phyloP scores from a whole-genome alignment of 108 stramenopile genomes.

The Aureococcus anophagefferens region DNA sequence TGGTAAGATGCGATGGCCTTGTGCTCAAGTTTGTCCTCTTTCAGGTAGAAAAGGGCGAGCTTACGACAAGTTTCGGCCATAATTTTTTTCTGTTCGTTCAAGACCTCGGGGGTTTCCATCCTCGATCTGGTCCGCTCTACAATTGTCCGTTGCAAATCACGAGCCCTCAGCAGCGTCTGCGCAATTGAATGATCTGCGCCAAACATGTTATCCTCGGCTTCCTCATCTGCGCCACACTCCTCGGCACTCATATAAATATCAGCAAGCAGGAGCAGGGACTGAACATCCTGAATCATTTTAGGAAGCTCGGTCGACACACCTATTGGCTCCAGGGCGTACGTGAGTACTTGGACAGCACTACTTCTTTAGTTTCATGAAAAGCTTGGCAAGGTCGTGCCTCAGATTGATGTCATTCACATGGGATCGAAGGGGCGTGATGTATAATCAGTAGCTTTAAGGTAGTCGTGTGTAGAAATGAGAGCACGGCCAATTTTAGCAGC shows the following conservation, averaged over 20 bases:
- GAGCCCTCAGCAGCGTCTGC: background rate
- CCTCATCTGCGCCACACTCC: no score
- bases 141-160: background rate
- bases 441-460: slow-evolving; percentile 47
- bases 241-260: no score
- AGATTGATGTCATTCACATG: slow-evolving; percentile 20
- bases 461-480: slow-evolving; percentile 51
- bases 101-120: no score
- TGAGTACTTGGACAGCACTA: slow-evolving; percentile 12
- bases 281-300: slow-evolving; percentile 4
- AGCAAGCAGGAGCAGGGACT: slow-evolving; percentile 20
- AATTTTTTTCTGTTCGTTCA: background rate
- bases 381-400: slow-evolving; percentile 38
- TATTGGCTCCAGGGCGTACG: slow-evolving; percentile 6
- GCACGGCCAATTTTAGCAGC: slow-evolving; percentile 39
- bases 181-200: background rate
- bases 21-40: slow-evolving; percentile 17
- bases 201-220: no score
- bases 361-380: slow-evolving; percentile 38
- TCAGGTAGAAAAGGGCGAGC: slow-evolving; percentile 10
- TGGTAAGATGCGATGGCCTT: slow-evolving; percentile 15
- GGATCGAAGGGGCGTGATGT: slow-evolving; percentile 36
- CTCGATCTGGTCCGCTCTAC: background rate
- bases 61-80: slow-evolving; percentile 12
- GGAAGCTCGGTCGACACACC: background rate